Percentiles rank a stretch among this genome's conserved stretches.
These are phyloP conservation scores for Xylariaceae sp. DNA, from an alignment of 2,329 filamentous ascomycete genomes.

Conservation along the genomic window DNA sequence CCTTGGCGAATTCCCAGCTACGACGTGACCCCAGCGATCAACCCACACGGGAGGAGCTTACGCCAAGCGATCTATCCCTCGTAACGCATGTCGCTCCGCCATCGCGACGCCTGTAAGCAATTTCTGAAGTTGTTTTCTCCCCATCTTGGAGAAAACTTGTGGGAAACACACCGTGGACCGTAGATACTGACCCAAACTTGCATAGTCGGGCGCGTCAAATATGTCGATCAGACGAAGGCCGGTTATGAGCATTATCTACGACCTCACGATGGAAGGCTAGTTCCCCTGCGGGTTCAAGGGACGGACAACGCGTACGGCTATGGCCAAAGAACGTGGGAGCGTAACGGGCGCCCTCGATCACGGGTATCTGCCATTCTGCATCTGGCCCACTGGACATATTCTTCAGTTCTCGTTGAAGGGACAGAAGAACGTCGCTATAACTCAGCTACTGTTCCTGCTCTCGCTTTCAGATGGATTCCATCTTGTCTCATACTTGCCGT, in stretches of 20 bases:
- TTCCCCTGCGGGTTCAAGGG: constrained; percentile 2
- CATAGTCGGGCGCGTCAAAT: neutral
- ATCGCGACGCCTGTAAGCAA: constrained; percentile 5
- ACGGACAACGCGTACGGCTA: neutral
- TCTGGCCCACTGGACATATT: constrained; percentile 9
- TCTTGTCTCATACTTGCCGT: constrained; percentile 10
- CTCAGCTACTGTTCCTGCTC: neutral
- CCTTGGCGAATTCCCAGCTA: no score
- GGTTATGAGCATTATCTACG: constrained; percentile 5
- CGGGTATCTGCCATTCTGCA: constrained; percentile 5
- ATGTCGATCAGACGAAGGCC: neutral
- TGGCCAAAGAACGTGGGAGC: constrained; percentile 4
- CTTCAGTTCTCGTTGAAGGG: constrained; percentile 8
- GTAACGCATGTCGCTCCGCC: constrained; percentile 1
- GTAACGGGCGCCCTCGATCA: neutral
- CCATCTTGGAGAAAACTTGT: no score
- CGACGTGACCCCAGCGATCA: no score
- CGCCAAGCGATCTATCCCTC: neutral
- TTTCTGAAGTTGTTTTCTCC: no score
- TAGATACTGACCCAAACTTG: no score
- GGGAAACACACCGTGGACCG: no score
- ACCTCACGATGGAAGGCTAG: constrained; percentile 4
- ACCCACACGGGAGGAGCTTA: neutral
- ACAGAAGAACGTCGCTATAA: constrained; percentile 5
- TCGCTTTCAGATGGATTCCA: constrained; percentile 11